phyloP scores from a whole-genome alignment of 2,329 filamentous ascomycete genomes.

The Cordyceps farinosa region DNA sequence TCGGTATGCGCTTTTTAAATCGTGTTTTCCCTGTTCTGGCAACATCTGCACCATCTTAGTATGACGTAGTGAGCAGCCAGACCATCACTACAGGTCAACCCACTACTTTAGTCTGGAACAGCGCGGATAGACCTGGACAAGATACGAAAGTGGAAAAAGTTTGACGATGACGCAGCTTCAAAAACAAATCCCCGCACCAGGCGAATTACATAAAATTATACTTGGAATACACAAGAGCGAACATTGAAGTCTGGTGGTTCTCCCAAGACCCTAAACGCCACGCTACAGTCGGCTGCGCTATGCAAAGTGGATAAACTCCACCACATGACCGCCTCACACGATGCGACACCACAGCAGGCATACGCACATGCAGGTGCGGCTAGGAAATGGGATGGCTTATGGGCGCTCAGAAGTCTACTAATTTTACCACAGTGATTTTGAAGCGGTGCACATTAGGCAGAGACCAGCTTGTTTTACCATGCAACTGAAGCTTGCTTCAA shows the following conservation, averaged over 20 bases:
- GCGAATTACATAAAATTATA: not conserved
- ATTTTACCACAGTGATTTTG: too few species aligned
- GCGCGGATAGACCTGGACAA: too few species aligned
- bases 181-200: not conserved
- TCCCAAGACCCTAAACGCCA: not conserved
- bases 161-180: not conserved
- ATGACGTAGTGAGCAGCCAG: not conserved
- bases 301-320: slow-evolving; percentile 10
- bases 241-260: not conserved
- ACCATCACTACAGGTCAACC: too few species aligned
- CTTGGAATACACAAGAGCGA: not conserved
- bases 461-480: not conserved
- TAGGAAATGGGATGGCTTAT: not conserved
- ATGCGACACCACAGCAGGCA: not conserved
- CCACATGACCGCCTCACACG: slow-evolving; percentile 3
- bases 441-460: not conserved
- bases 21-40: not conserved
- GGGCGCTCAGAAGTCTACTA: not conserved
- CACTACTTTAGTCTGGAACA: too few species aligned
- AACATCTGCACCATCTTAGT: not conserved
- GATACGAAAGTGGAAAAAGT: not conserved
- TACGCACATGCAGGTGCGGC: not conserved
- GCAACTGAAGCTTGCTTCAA: too few species aligned
- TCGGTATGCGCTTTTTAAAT: not conserved
- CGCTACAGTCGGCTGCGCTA: not conserved